These are phyloP conservation scores for Hypoxylon perforatum DNA, from an alignment of 495 filamentous ascomycete species.

Conservation along the genomic window DNA sequence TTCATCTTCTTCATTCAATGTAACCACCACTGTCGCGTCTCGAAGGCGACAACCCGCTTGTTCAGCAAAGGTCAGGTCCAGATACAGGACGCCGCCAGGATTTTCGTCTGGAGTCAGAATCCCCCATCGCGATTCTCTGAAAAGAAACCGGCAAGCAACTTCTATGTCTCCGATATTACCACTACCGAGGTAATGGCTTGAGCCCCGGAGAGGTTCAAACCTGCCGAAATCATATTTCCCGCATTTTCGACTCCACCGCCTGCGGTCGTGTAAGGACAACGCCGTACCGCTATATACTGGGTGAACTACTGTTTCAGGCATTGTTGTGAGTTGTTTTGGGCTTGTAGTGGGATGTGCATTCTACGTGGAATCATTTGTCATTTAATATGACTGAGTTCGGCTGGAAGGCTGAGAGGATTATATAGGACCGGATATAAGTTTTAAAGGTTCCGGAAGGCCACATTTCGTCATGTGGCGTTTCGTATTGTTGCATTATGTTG, in stretches of 20 bases:
- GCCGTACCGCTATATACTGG: constrained; percentile 5
- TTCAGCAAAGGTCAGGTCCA: constrained; percentile 47
- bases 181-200: constrained; percentile 25
- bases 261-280: constrained; percentile 7
- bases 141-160: constrained; percentile 48
- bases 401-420: no score
- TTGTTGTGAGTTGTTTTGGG: neutral
- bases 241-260: constrained; percentile 20
- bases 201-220: constrained; percentile 27
- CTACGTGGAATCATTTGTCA: no score
- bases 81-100: constrained; percentile 49
- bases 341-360: no score
- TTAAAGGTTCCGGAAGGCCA: no score
- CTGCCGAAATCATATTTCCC: constrained; percentile 36
- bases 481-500: no score
- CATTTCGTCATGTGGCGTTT: no score
- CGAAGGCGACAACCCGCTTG: constrained; percentile 44
- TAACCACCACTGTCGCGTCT: constrained; percentile 45
- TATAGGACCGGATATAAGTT: no score
- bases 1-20: constrained; percentile 42
- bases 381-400: neutral
- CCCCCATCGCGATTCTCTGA: constrained; percentile 50
- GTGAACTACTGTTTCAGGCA: neutral
- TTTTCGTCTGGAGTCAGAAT: constrained; percentile 34
- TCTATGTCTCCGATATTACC: constrained; percentile 29